Conservation (phyloP, 371 early-diverging fungal species). For the Mucor indicus region DNA sequence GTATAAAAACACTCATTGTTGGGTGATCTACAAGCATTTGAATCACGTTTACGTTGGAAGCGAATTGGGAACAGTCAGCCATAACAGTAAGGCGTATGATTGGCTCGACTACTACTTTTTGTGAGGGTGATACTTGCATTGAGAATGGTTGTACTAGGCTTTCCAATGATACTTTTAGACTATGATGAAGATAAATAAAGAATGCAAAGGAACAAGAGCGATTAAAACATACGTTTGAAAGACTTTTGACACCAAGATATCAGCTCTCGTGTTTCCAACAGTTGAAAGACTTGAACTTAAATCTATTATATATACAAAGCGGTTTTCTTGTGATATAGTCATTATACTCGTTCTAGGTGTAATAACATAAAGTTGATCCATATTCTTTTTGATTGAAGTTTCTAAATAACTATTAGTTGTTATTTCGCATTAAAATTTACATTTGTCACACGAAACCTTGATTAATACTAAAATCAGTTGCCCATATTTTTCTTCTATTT, state of each 20-base stretch:
- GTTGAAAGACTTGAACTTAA: conserved; percentile 71
- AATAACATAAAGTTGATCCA: conserved; percentile 38
- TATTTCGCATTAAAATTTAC: conserved; percentile 1
- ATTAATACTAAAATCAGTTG: conserved; percentile 24
- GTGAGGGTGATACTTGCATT: conserved; percentile 29
- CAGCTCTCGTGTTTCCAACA: conserved; percentile 57
- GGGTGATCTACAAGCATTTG: conserved; percentile 58
- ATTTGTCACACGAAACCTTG: conserved; percentile 14
- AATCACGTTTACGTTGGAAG: conserved; percentile 60
- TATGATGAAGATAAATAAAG: conserved; percentile 6
- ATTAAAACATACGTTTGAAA: conserved; percentile 48
- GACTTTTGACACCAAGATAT: conserved; percentile 55
- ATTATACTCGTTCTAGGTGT: conserved; percentile 68
- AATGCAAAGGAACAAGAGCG: neutral
- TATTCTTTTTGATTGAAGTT: conserved; percentile 8
- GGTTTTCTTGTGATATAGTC: conserved; percentile 58
- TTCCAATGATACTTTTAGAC: conserved; percentile 36
- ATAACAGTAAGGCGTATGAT: conserved; percentile 70
- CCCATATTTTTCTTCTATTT: conserved; percentile 38
- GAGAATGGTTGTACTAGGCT: conserved; percentile 47
- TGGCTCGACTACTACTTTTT: conserved; percentile 39
- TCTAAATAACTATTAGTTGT: neutral
- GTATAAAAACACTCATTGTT: conserved; percentile 68
- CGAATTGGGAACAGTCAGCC: conserved; percentile 72
- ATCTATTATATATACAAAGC: conserved; percentile 74